Percentiles rank a stretch among this genome's conserved stretches.
Evolutionary conservation across 2,329 filamentous ascomycete genomes (phyloP).

Genomic region (Pseudogymnoascus sp.): DNA sequence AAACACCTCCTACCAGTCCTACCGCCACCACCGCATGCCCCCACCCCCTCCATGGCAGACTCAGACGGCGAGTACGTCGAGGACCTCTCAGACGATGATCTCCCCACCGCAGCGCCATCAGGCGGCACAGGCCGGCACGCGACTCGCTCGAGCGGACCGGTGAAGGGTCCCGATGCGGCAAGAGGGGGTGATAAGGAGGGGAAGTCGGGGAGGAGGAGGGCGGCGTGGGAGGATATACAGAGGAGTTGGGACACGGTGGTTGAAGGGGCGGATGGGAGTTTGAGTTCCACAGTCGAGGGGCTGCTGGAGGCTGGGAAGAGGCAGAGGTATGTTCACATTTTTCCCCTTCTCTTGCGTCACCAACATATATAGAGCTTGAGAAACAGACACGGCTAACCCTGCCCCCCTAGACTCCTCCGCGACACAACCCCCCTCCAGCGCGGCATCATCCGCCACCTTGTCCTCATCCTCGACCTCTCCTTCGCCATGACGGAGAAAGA

Average conservation of each 20-base stretch:
- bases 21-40: not conserved
- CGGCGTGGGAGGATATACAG: conserved; percentile 59
- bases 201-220: conserved; percentile 35
- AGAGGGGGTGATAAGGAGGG: conserved; percentile 22
- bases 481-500: conserved; percentile 95
- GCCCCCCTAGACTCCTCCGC: conserved; percentile 59
- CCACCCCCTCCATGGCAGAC: conserved; percentile 49
- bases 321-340: conserved; percentile 44
- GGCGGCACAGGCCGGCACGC: conserved; percentile 17
- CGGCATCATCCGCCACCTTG: conserved; percentile 93
- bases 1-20: not conserved
- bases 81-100: conserved; percentile 57
- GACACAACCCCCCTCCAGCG: conserved; percentile 94
- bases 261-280: conserved; percentile 70
- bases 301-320: conserved; percentile 76
- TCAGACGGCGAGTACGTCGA: conserved; percentile 65
- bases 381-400: not conserved
- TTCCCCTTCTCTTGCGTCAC: not conserved
- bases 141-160: conserved; percentile 25
- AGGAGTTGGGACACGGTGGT: conserved; percentile 66
- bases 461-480: conserved; percentile 85
- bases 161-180: conserved; percentile 21
- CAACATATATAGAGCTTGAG: not conserved
- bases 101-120: conserved; percentile 30
- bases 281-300: conserved; percentile 63